phyloP scores from a whole-genome alignment of 2,329 filamentous ascomycete genomes.

The Cordyceps cateniannulata region DNA sequence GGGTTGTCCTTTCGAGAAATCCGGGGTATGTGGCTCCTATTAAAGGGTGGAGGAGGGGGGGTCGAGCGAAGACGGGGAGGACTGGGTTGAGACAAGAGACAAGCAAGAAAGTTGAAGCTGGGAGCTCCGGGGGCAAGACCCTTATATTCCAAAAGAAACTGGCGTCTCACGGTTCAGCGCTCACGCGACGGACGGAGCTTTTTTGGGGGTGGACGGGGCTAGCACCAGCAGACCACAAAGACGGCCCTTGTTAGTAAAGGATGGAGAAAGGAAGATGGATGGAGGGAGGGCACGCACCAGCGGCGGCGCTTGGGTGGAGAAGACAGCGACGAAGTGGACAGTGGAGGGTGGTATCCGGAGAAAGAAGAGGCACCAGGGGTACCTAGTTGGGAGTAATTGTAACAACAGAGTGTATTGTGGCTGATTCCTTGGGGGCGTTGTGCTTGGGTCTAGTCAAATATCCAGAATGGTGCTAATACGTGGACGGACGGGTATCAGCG shows the following conservation, averaged over 20 bases:
- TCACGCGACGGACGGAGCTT: not conserved
- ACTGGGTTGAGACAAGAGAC: conserved; percentile 5
- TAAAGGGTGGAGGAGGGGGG: not conserved
- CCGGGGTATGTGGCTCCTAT: conserved; percentile 9
- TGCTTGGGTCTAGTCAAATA: not conserved
- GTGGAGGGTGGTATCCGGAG: conserved; percentile 14
- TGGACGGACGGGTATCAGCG: conserved; percentile 1
- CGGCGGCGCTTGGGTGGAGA: not conserved
- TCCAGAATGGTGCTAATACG: not conserved
- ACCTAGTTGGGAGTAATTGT: not conserved
- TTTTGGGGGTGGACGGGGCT: not conserved
- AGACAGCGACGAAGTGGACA: conserved; percentile 5
- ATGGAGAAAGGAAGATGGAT: not conserved
- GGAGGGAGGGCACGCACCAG: conserved; percentile 10
- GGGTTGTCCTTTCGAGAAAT: not conserved
- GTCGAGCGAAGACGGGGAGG: not conserved
- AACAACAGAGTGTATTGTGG: conserved; percentile 11
- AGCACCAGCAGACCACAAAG: conserved; percentile 4
- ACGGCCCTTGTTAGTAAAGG: conserved; percentile 5
- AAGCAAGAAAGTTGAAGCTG: not conserved
- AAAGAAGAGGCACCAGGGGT: conserved; percentile 6
- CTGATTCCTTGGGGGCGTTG: not conserved
- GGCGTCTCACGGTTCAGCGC: conserved; percentile 4
- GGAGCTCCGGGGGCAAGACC: conserved; percentile 6
- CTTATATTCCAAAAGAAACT: conserved; percentile 9